Evolutionary conservation across 305 asterid species (phyloP).

Genomic region (Rubia occidens): DNA sequence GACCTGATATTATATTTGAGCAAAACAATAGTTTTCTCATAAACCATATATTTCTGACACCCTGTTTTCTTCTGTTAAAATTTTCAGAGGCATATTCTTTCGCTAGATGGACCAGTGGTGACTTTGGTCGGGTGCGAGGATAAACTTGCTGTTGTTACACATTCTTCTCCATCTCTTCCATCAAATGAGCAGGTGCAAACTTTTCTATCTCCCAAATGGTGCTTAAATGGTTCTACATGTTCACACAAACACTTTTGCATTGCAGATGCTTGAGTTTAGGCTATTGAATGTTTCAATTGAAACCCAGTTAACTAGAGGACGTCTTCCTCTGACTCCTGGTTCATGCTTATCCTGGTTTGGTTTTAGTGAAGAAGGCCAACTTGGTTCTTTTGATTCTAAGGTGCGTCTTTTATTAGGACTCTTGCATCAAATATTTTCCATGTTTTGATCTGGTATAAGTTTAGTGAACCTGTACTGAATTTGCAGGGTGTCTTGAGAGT

Average conservation of each 20-base stretch:
- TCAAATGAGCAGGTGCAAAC: constrained; percentile 72
- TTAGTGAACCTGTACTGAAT: constrained; percentile 11
- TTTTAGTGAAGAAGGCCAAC: constrained; percentile 87
- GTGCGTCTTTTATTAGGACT: constrained; percentile 27
- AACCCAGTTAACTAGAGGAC: constrained; percentile 49
- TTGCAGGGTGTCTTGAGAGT: constrained; percentile 82
- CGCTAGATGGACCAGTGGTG: constrained; percentile 94
- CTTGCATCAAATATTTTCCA: neutral
- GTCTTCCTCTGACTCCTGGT: constrained; percentile 89
- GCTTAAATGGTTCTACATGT: neutral
- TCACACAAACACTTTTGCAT: constrained; percentile 8
- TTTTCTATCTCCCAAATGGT: neutral
- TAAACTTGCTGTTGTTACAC: constrained; percentile 83
- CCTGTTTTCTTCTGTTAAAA: constrained; percentile 13
- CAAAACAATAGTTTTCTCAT: constrained; percentile 5
- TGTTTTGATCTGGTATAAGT: constrained; percentile 7
- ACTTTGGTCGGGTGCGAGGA: constrained; percentile 78
- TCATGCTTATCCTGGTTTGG: constrained; percentile 88
- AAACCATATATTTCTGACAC: constrained; percentile 1
- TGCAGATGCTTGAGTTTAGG: constrained; percentile 88
- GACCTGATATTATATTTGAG: neutral
- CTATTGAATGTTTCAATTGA: constrained; percentile 51
- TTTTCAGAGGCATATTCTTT: constrained; percentile 51
- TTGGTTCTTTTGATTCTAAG: constrained; percentile 90
- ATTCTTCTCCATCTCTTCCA: constrained; percentile 73